These are phyloP conservation scores for Chrysopogon serrulatus DNA, from an alignment of 176 grass and related monocot genomes.

Conservation along the genomic window DNA sequence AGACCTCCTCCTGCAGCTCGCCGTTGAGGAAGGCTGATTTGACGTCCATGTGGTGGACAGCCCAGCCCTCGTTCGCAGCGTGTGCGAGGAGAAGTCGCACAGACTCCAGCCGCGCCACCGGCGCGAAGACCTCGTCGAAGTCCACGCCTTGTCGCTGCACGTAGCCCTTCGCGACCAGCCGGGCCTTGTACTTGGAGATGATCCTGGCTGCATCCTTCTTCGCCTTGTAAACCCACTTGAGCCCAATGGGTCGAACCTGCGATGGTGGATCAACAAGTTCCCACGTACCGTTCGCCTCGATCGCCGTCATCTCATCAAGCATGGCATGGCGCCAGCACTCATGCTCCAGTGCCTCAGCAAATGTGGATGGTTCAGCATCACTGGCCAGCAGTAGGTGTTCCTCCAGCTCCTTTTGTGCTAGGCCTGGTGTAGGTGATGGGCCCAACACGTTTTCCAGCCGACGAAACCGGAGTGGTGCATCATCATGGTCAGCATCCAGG, in stretches of 20 bases:
- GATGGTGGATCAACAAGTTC: too few species aligned
- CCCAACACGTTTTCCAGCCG: neutral
- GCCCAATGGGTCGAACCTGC: too few species aligned
- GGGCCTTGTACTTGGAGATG: neutral
- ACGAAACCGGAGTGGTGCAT: too few species aligned
- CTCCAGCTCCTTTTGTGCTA: neutral
- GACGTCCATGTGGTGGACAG: neutral
- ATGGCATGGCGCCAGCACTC: too few species aligned
- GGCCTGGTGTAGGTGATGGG: accelerated
- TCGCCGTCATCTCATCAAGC: too few species aligned
- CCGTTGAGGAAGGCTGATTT: neutral
- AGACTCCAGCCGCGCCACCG: neutral
- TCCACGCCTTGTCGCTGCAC: neutral
- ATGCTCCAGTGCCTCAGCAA: too few species aligned
- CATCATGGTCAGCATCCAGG: neutral
- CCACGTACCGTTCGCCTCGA: too few species aligned
- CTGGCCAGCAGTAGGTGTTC: neutral
- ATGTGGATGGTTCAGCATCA: neutral
- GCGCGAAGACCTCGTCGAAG: neutral
- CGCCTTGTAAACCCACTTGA: too few species aligned
- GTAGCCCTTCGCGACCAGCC: neutral
- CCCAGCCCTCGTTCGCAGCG: neutral
- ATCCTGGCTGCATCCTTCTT: neutral
- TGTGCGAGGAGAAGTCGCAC: neutral
- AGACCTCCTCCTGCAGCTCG: too few species aligned